Evolutionary conservation across 1,139 yeast genomes (phyloP), one percentile per base, ranked within the genome.

Genomic region (Pichia sp.): DNA sequence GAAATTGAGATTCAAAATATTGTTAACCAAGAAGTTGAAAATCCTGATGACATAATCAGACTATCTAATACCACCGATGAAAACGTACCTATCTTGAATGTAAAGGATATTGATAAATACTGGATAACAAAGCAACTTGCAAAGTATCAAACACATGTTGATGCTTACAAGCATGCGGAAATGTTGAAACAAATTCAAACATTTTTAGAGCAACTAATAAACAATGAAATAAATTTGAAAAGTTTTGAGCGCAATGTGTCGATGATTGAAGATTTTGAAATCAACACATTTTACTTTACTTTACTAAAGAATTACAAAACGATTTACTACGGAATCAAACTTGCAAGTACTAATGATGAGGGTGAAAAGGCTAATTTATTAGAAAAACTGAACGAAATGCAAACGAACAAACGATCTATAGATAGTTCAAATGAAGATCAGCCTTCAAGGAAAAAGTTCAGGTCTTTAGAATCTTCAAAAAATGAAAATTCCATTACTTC

Each of bases 191-290:
- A 41, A n/a, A 49, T 64, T 1, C 39, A 59, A 23, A 56, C 55
- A 4, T 50, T 66, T 14, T 51, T 74, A n/a, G 54, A 63, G 2
- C 54, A 70, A 8, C 31, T 47, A 1, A 38, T 45, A 2, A 53
- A 53, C 5, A 50, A 53, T n/a, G 54, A 66, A 10, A 47, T 68
- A 9, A 60, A 67, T 14, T 60, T 64, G n/a, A 58, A 68, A 39
- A 65, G 61, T 12, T 67, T 79, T 32, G 84, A 79, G 47, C 69
- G 69, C 36, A 71, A 68, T 17, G 55, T 84, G 12, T 61, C 71
- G 59, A 73, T 68, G 32, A 48, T 75, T 7, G 62, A 80, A 34
- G 76, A 74, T 14, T 68, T 67, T 43, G 77, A 74, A 34, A 66
- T 76, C 41, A 63, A 69, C 34, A 72, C 68, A 0, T 54, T 82